Percentiles rank a stretch among this genome's conserved stretches.
phyloP scores from a whole-genome alignment of 495 filamentous ascomycete species.

The Podospora pseudocomata region DNA sequence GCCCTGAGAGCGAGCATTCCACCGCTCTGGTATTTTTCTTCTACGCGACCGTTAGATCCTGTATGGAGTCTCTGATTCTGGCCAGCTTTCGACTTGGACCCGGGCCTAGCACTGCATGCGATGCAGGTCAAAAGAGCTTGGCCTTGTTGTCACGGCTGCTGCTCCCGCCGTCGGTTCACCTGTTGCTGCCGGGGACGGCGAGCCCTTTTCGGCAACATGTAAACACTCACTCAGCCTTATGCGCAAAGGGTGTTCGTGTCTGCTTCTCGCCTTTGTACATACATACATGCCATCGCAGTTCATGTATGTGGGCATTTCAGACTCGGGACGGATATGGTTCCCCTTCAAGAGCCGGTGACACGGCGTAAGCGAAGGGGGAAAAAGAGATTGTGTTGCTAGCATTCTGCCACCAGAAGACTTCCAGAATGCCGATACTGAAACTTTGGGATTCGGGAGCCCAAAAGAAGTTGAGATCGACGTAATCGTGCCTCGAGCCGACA shows the following conservation, averaged over 20 bases:
- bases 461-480: neutral
- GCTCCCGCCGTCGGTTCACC: neutral
- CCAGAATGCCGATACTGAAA: constrained; percentile 1
- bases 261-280: neutral
- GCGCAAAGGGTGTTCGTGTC: too few relatives aligned
- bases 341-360: neutral
- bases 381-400: neutral
- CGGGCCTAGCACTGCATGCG: neutral
- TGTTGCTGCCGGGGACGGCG: neutral
- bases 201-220: neutral
- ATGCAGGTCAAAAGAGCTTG: neutral
- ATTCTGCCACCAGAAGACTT: neutral
- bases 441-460: constrained; percentile 1
- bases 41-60: neutral
- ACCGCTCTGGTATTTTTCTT: neutral
- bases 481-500: neutral
- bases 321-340: neutral
- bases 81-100: neutral
- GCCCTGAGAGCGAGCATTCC: neutral
- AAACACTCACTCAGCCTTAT: neutral
- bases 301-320: neutral
- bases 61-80: neutral
- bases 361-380: constrained; percentile 10
- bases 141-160: neutral
- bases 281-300: neutral